A percentile compares a stretch with the other conserved stretches of the same genome.
These are phyloP conservation scores for Colletotrichum tropicicola DNA, from an alignment of 2,329 filamentous ascomycete species.

Conservation along the genomic window DNA sequence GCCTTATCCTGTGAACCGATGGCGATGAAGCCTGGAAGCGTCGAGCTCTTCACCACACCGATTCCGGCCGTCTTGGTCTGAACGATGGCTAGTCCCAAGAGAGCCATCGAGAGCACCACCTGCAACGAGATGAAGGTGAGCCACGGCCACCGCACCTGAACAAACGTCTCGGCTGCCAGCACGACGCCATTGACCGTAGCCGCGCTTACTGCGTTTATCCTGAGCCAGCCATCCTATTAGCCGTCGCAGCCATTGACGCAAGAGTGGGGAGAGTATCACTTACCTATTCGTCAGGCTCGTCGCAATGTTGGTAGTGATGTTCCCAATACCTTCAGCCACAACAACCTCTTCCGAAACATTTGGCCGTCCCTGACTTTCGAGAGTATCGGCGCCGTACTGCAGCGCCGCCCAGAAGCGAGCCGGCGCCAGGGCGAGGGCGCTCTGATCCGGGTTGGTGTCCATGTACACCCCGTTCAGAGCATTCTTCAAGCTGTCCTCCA, in stretches of 20 bases:
- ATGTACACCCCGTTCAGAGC: not conserved
- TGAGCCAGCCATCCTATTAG: not conserved
- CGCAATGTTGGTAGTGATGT: slow-evolving; percentile 5
- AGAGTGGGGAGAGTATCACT: not conserved
- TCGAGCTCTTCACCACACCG: slow-evolving; percentile 30
- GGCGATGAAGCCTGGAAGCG: not conserved
- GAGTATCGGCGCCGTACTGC: no score
- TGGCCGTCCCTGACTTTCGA: not conserved
- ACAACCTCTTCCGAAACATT: not conserved
- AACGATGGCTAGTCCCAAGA: slow-evolving; percentile 20
- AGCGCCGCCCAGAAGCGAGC: slow-evolving; percentile 6
- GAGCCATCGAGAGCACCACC: slow-evolving; percentile 18
- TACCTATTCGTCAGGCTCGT: not conserved
- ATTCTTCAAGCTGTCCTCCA: not conserved
- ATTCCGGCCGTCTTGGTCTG: slow-evolving; percentile 19
- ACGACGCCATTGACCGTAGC: not conserved
- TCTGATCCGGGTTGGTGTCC: not conserved
- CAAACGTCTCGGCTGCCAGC: slow-evolving; percentile 18
- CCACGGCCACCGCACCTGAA: slow-evolving; percentile 32
- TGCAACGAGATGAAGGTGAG: slow-evolving; percentile 30
- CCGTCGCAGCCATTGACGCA: no score
- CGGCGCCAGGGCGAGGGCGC: not conserved
- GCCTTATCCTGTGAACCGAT: no score
- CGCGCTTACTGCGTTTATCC: not conserved
- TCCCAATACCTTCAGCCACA: not conserved